These are phyloP conservation scores for Claviceps humidiphila DNA, from an alignment of 2,329 filamentous ascomycete genomes.

Conservation along the genomic window DNA sequence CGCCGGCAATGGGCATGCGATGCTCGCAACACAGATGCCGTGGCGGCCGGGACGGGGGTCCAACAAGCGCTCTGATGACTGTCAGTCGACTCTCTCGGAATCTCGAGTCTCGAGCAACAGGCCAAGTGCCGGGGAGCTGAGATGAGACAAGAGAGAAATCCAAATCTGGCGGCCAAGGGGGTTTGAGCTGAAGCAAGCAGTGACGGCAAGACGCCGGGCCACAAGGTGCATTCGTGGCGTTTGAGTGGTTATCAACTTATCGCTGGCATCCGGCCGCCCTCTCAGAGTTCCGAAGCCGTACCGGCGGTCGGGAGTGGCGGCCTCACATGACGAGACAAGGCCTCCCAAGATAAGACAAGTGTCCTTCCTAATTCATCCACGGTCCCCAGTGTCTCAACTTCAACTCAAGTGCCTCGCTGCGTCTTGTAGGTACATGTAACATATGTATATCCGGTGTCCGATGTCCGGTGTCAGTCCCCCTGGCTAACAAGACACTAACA, in stretches of 20 bases:
- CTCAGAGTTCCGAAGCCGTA: background rate
- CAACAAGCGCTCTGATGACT: background rate
- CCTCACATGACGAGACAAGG: background rate
- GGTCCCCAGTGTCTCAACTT: background rate
- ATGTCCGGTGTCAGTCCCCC: background rate
- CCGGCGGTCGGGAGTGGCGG: background rate
- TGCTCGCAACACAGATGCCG: background rate
- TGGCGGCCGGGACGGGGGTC: background rate
- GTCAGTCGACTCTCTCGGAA: background rate
- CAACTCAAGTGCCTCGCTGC: background rate
- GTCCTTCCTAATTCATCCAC: background rate
- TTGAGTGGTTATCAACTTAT: conserved; percentile 14
- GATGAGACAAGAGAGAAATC: background rate
- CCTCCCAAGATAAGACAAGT: background rate
- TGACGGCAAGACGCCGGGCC: conserved; percentile 12
- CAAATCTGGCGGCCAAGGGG: background rate
- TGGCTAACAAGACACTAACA: background rate
- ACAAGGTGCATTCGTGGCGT: conserved; percentile 18
- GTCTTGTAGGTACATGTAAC: too few species aligned
- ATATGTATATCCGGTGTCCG: background rate
- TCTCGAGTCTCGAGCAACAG: background rate
- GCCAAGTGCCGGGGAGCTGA: background rate
- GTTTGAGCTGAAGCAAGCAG: conserved; percentile 2
- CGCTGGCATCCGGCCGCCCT: background rate
- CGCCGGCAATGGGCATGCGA: background rate